phyloP scores from a whole-genome alignment of 2,329 filamentous ascomycete genomes.

The Ophiostoma ips region DNA sequence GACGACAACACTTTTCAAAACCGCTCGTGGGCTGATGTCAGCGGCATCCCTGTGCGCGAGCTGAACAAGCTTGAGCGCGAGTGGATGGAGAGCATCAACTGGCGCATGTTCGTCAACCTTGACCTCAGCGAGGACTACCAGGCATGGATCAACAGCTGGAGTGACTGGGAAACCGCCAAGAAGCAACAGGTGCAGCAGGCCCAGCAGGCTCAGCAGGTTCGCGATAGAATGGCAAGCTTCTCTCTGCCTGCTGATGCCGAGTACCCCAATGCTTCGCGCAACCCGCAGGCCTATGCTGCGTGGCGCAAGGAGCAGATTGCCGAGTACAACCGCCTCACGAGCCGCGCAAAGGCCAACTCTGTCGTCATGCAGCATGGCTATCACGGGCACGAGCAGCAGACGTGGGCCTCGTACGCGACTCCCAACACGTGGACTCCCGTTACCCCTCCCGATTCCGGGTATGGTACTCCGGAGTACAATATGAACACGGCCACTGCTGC shows the following conservation, averaged over 20 bases:
- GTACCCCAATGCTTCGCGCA: constrained; percentile 18
- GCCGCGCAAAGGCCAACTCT: constrained; percentile 24
- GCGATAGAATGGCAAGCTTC: constrained; percentile 35
- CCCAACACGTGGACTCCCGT: constrained; percentile 25
- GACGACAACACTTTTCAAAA: constrained; percentile 98
- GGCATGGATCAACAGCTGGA: constrained; percentile 48
- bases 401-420: background rate
- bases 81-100: constrained; percentile 72
- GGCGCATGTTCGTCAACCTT: constrained; percentile 77
- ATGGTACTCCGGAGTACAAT: constrained; percentile 43
- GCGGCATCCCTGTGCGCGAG: constrained; percentile 71
- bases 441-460: constrained; percentile 47
- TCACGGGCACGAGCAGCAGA: constrained; percentile 26
- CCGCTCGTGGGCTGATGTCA: constrained; percentile 91
- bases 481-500: background rate
- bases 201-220: constrained; percentile 28
- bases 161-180: constrained; percentile 41
- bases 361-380: constrained; percentile 18
- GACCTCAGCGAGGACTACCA: constrained; percentile 59
- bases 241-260: constrained; percentile 35
- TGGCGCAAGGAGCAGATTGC: constrained; percentile 42
- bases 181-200: constrained; percentile 24
- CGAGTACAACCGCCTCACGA: constrained; percentile 32
- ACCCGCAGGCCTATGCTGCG: constrained; percentile 22
- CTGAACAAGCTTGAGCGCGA: constrained; percentile 77